Evolutionary conservation across 2,329 filamentous ascomycete genomes (phyloP).

Genomic region (Pseudogymnoascus sp.): DNA sequence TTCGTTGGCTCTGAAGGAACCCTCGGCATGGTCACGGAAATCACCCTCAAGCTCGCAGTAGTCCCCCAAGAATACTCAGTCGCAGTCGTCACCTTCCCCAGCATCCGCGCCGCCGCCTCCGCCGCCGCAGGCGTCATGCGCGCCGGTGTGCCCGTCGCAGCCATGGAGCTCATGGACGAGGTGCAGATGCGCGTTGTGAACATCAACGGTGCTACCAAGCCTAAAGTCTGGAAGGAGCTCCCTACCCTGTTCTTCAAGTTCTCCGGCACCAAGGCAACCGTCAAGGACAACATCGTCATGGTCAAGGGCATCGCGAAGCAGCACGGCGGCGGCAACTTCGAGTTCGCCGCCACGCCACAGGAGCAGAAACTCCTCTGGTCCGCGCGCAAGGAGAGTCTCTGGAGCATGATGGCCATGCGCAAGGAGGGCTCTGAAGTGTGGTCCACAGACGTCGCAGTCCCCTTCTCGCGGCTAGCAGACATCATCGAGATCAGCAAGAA

Average conservation of each 20-base stretch:
- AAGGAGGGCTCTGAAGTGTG: slow-evolving; percentile 63
- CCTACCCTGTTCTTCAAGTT: slow-evolving; percentile 83
- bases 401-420: slow-evolving; percentile 67
- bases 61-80: slow-evolving; percentile 69
- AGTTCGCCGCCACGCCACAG: slow-evolving; percentile 62
- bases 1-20: slow-evolving; percentile 80
- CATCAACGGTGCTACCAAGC: slow-evolving; percentile 58
- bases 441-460: slow-evolving; percentile 80
- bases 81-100: slow-evolving; percentile 70
- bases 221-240: slow-evolving; percentile 61
- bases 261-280: slow-evolving; percentile 67
- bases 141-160: slow-evolving; percentile 32
- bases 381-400: slow-evolving; percentile 73
- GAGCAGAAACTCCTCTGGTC: slow-evolving; percentile 74
- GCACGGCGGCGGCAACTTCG: slow-evolving; percentile 59
- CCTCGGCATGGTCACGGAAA: slow-evolving; percentile 71
- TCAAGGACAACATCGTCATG: slow-evolving; percentile 64
- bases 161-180: slow-evolving; percentile 80
- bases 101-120: slow-evolving; percentile 64
- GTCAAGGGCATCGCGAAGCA: slow-evolving; percentile 59
- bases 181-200: slow-evolving; percentile 82
- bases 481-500: slow-evolving; percentile 79
- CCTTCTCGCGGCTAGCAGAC: slow-evolving; percentile 64
- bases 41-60: slow-evolving; percentile 70
- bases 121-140: slow-evolving; percentile 71